Base-by-base conservation (phyloP, 495 filamentous ascomycete species). In the Podospora pseudoanserina region DNA sequence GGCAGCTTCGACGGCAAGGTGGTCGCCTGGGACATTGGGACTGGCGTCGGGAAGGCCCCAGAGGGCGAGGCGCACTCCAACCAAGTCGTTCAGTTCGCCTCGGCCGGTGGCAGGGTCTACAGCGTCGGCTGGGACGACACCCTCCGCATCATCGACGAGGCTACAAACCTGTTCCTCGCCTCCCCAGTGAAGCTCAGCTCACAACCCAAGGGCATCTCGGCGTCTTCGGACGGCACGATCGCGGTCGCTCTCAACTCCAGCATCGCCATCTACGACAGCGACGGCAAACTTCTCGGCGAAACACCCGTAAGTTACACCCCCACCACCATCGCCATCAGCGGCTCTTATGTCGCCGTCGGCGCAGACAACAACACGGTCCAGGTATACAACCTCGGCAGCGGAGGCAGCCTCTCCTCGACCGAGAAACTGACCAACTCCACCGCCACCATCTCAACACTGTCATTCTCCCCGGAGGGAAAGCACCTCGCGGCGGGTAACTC, bases 91-190 rank as follows among this genome's bases (percentile, higher is more conserved):
- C 91, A 90, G 27, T 88, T 99, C 63, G 78, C 90, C 2, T 79
- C 89, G 0, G 79, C 82, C 64, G 71, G 77, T 5, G 84, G 87
- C 32, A 82, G 87, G 67, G 86, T 92, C 32, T 93, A 92, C 80
- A 95, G 91, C 79, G 90, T 94, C 18, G 93, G 88, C 72, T 98
- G 95, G 95, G 95, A 99, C 77, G 95, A 99, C 77, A 94, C 92
- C 5, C 86, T 97, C 53, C 91, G 94, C 67, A 89, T 86, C 54
- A 84, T 96, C 68, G 91, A 95, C 68, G 78, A 80, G 60, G 76
- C 81, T 19, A 78, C 79, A 30, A 83, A 81, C 61, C 83, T 79
- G 11, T 87, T 86, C 67, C 71, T 80, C 18, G 82, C 82, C 64
- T 79, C 74, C 18, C 73, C 81, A 3, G 57, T 73, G n/a, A 83